Base-by-base conservation (phyloP, 2,329 filamentous ascomycete genomes). In the Cladorrhinum sp. region DNA sequence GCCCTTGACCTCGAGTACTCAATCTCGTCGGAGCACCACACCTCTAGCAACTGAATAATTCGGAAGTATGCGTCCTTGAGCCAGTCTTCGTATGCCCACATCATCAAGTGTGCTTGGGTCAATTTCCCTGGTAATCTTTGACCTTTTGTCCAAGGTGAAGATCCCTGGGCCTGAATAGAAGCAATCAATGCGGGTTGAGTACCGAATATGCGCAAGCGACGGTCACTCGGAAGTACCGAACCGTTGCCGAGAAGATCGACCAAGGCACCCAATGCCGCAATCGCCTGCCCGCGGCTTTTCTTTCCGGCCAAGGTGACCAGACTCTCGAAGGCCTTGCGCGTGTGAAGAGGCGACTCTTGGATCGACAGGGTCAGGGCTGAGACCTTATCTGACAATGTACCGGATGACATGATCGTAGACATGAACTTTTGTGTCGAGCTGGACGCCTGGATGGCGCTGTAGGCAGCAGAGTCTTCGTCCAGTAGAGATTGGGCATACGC, bases 281-380 rank as follows among this genome's bases (percentile, higher is more conserved):
- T 87, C 7, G 95, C 93, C 72, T 96, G 93, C 22, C 90, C 91
- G 73, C 96, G 89, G 72, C 91, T 98, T 75, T 92, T 91, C 77
- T 99, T 99, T 70, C 87, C 89, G n/a, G 93, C 92, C 49, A 99
- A 78, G 1, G 78, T 84, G 66, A 98, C 80, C 51, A 99, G 79
- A 64, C 86, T 91, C 68, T 98, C 93, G 64, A 98, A 87, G 0
- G 93, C 90, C 71, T 95, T 93, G 64, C 86, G 88, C 63, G 93
- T 98, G 75, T 99, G 95, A 55, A 98, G 78, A 18, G 95, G 95
- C 8, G 96, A 98, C 75, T 99, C 95, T 77, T 99, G 96, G 12
- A 97, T 87, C 59, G 95, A 90, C 67, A 99, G 81, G 3, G 95
- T 99, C 70, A 99, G 80, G 2, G 95, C 96, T 2, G 95, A 99